Evolutionary conservation across 2,329 filamentous ascomycete genomes (phyloP).

Genomic region (Claviceps sp.): DNA sequence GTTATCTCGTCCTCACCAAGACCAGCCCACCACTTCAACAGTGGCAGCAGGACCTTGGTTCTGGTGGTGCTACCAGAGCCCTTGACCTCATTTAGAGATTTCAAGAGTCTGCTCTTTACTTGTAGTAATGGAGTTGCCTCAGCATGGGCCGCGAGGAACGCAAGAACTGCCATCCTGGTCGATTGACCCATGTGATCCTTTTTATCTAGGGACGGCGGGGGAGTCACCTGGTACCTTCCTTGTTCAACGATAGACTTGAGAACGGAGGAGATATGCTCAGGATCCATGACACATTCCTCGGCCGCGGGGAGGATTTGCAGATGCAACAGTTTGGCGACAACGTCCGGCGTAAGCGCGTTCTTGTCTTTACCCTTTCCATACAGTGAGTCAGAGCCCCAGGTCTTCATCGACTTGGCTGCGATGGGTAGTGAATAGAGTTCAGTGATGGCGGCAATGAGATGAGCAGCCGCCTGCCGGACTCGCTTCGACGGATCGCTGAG

Average conservation of each 20-base stretch:
- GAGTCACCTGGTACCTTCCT: slow-evolving; percentile 24
- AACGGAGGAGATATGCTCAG: slow-evolving; percentile 52
- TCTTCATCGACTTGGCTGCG: slow-evolving; percentile 25
- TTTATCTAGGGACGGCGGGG: slow-evolving; percentile 30
- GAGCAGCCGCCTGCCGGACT: slow-evolving; percentile 63
- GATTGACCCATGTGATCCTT: slow-evolving; percentile 45
- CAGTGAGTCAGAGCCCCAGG: slow-evolving; percentile 50
- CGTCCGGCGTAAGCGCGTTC: slow-evolving; percentile 44
- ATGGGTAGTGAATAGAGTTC: slow-evolving; percentile 28
- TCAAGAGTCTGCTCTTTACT: slow-evolving; percentile 61
- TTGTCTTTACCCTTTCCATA: slow-evolving; percentile 42
- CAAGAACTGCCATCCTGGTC: slow-evolving; percentile 50
- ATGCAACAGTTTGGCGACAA: slow-evolving; percentile 47
- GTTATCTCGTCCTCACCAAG: slow-evolving; percentile 37
- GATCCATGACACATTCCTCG: slow-evolving; percentile 78
- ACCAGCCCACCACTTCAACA: slow-evolving; percentile 55
- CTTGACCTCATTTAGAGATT: slow-evolving; percentile 58
- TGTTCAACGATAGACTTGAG: slow-evolving; percentile 32
- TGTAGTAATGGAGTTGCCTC: slow-evolving; percentile 52
- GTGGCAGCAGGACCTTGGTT: slow-evolving; percentile 62
- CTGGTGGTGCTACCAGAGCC: slow-evolving; percentile 56
- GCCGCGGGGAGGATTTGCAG: slow-evolving; percentile 58
- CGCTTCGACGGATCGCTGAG: slow-evolving; percentile 63
- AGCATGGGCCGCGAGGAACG: slow-evolving; percentile 62
- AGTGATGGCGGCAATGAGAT: slow-evolving; percentile 46